Evolutionary conservation across 2,329 filamentous ascomycete species (phyloP), one percentile per base, ranked within the genome.

Genomic region (Phyllosticta citribraziliensis): DNA sequence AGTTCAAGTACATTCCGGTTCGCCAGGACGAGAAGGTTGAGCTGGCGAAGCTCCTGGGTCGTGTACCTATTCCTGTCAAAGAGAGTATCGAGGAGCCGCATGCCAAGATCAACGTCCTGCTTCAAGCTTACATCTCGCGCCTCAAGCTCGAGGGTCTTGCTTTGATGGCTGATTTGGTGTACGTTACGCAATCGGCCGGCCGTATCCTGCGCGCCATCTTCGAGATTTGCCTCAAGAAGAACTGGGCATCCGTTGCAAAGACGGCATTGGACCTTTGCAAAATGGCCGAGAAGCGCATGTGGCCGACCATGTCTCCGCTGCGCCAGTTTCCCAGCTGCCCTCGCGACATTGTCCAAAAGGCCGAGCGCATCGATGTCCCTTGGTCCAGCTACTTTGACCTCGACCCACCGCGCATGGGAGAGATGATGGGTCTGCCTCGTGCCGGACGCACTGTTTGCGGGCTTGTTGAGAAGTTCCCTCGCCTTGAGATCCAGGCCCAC

Each of bases 261-360:
- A 91, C 88, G 64, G 92, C 94, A 0, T 80, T 99, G 52, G 90
- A 96, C 68, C 82, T 99, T 58, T 99, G 95, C 78, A 99, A 99
- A 78, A 97, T 96, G 91, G 94, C 93, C 0, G 94, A 99, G 79
- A 96, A 96, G 80, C 84, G 95, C 56, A 99, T 99, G 95, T 99
- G 94, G 94, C 92, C 93, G 14, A 97, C 93, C 5, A 99, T 97
- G 94, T 90, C 91, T 47, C 94, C 95, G 11, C 80, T 99, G 33
- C 85, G 94, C 59, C 94, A 99, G 70, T 99, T 99, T 70, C 84
- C 88, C 3, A 78, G 79, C 50, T 96, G 91, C 70, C 86, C 92
- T 2, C 81, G 85, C 51, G 93, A 97, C 62, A 89, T 97, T 58
- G 79, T 97, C 56, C 86, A 90, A 66, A 97, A 97, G 76, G 88